Base-by-base conservation (phyloP, 805 yeast species). In the Metschnikowia gelsemii region DNA sequence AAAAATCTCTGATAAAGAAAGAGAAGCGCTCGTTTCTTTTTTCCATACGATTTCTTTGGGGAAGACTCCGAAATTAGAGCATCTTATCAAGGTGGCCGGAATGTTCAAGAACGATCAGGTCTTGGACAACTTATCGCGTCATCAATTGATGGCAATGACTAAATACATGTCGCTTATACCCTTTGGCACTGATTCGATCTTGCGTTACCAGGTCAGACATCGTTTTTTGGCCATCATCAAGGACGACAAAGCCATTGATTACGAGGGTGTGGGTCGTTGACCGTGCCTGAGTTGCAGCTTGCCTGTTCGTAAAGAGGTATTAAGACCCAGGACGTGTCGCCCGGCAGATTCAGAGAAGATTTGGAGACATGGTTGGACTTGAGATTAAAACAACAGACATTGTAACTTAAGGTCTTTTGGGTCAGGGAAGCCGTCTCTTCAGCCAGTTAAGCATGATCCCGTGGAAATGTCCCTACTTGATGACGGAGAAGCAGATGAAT, bases 241-340 rank as follows among this genome's bases (percentile, higher is more conserved):
- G 52, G 99, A 91, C 66, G 99, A 91, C 64, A 80, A 82, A 56
- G 82, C 85, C 38, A 88, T 91, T 51, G 93, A 84, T 55, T 88
- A 87, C 61, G 99, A 91, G 69, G 97, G 97, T 38, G 90, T 89
- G 36, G 87, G 36, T 72, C 86, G 3, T 73, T 91, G 54, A 78
- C 90, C 8, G 76, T 84, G n/a, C 76, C 80, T 8, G 99, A 91
- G 67, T 74, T 93, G 47, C 90, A 87, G 62, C 72, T 74, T 40
- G 97, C 97, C 2, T 90, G 97, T 70, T 84, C 87, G 38, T 86
- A 93, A 31, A 80, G 99, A 66, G 98, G 99, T 59, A 86, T 93
- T 64, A 84, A 77, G 61, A 79, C 90, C 11, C 73, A 73, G 45
- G 87, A 87, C 56, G 86, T 87, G 12, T 72, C 91, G 9, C 85